These are phyloP conservation scores for Backusella macrospora DNA, from an alignment of 192 early-diverging fungal species.

Conservation along the genomic window DNA sequence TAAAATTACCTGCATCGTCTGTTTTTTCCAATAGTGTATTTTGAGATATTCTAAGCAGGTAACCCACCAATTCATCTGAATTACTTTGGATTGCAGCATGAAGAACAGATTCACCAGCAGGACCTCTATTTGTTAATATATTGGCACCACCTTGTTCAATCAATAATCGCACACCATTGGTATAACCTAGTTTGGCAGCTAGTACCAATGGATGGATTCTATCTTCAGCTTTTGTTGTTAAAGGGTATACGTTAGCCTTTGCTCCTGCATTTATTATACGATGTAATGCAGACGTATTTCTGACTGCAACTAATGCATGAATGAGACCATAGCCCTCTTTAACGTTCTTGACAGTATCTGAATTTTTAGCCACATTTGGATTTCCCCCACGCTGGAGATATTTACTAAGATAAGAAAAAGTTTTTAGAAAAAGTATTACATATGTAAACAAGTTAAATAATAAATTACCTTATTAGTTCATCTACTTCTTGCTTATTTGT, in stretches of 20 bases:
- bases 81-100: slow-evolving; percentile 28
- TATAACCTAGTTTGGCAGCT: slow-evolving; percentile 30
- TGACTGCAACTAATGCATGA: slow-evolving; percentile 29
- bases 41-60: slow-evolving; percentile 18
- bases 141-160: slow-evolving; percentile 26
- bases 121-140: slow-evolving; percentile 17
- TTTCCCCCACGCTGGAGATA: slow-evolving; percentile 35
- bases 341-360: slow-evolving; percentile 15
- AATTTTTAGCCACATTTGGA: slow-evolving; percentile 38
- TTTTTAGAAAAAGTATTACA: background rate
- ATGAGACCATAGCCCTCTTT: slow-evolving; percentile 35
- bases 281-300: slow-evolving; percentile 28
- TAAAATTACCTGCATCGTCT: slow-evolving; percentile 22
- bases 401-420: slow-evolving; percentile 21
- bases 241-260: slow-evolving; percentile 28
- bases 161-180: slow-evolving; percentile 32
- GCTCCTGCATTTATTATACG: slow-evolving; percentile 30
- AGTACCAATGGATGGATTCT: slow-evolving; percentile 23
- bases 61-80: slow-evolving; percentile 18
- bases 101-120: slow-evolving; percentile 11
- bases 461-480: slow-evolving; percentile 26
- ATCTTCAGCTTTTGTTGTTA: slow-evolving; percentile 16
- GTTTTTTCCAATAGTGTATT: slow-evolving; percentile 17
- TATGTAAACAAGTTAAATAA: background rate
- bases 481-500: slow-evolving; percentile 24